These are phyloP conservation scores for Lagerstroemia speciosa DNA, from an alignment of 345 rosid species.

Conservation along the genomic window DNA sequence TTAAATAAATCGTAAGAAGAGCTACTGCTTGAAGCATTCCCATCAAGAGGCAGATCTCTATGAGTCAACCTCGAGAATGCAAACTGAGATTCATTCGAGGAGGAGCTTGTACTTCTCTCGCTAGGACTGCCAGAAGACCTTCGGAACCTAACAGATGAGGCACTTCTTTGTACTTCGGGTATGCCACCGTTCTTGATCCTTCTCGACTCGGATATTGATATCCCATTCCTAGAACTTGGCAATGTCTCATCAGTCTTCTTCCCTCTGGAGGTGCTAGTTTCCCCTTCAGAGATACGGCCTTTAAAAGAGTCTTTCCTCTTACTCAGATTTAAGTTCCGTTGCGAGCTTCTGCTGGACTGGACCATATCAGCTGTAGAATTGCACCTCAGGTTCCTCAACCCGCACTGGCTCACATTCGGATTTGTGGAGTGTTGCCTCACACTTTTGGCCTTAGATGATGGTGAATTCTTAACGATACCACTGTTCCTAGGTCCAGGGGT, in stretches of 20 bases:
- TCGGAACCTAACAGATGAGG: not conserved
- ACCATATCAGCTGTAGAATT: slow-evolving; percentile 44
- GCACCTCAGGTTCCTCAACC: slow-evolving; percentile 42
- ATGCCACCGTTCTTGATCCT: slow-evolving; percentile 34
- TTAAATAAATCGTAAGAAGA: slow-evolving; percentile 22
- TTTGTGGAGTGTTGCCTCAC: slow-evolving; percentile 30
- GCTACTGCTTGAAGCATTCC: slow-evolving; percentile 26
- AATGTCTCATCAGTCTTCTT: slow-evolving; percentile 34
- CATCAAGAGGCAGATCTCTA: slow-evolving; percentile 31
- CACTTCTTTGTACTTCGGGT: slow-evolving; percentile 25
- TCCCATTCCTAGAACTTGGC: slow-evolving; percentile 29
- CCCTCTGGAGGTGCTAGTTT: slow-evolving; percentile 63
- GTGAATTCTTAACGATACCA: slow-evolving; percentile 24
- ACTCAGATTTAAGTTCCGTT: slow-evolving; percentile 31
- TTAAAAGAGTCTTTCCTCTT: slow-evolving; percentile 32
- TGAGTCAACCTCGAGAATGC: slow-evolving; percentile 26
- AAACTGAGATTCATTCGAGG: slow-evolving; percentile 21
- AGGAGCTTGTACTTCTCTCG: slow-evolving; percentile 26
- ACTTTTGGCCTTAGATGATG: slow-evolving; percentile 30
- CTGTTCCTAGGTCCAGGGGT: slow-evolving; percentile 37
- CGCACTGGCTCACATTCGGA: slow-evolving; percentile 28
- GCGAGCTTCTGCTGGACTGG: slow-evolving; percentile 33
- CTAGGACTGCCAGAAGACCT: slow-evolving; percentile 8
- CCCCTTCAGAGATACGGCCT: slow-evolving; percentile 51
- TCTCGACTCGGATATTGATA: slow-evolving; percentile 53